Evolutionary conservation across 257 asterid genomes (phyloP).

Genomic region (Plantago elongata): DNA sequence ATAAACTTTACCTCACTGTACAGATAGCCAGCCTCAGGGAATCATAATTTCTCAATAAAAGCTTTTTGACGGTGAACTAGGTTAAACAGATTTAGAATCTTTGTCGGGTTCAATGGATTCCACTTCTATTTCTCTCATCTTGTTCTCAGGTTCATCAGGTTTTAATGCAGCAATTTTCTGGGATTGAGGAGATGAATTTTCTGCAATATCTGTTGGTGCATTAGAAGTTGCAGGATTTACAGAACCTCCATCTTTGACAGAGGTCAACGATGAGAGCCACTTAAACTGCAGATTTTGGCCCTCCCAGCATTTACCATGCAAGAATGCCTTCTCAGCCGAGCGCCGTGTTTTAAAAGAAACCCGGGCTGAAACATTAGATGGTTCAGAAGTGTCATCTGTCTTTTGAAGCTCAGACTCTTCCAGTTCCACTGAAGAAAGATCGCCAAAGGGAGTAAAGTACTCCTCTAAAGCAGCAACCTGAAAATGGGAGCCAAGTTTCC

Average conservation of each 20-base stretch:
- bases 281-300: constrained; percentile 62
- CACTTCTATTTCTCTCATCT: constrained; percentile 22
- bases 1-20: constrained; percentile 61
- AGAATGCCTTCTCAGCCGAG: constrained; percentile 85
- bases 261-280: constrained; percentile 45
- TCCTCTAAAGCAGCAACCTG: constrained; percentile 75
- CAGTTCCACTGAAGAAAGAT: constrained; percentile 63
- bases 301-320: constrained; percentile 77
- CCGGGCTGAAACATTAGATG: constrained; percentile 48
- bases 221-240: constrained; percentile 31
- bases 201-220: constrained; percentile 20
- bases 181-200: constrained; percentile 22
- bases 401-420: constrained; percentile 50
- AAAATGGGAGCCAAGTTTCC: constrained; percentile 13
- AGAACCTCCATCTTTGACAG: constrained; percentile 34
- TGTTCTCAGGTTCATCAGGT: constrained; percentile 22
- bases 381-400: constrained; percentile 30
- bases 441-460: constrained; percentile 79
- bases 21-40: constrained; percentile 42
- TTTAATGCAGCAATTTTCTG: constrained; percentile 22
- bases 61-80: constrained; percentile 27
- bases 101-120: constrained; percentile 31
- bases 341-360: constrained; percentile 64
- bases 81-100: constrained; percentile 35
- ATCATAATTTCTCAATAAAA: constrained; percentile 28